Percentiles rank a stretch among this genome's conserved stretches.
phyloP scores from a whole-genome alignment of 768 basidiomycete species.

The Imleria badia region DNA sequence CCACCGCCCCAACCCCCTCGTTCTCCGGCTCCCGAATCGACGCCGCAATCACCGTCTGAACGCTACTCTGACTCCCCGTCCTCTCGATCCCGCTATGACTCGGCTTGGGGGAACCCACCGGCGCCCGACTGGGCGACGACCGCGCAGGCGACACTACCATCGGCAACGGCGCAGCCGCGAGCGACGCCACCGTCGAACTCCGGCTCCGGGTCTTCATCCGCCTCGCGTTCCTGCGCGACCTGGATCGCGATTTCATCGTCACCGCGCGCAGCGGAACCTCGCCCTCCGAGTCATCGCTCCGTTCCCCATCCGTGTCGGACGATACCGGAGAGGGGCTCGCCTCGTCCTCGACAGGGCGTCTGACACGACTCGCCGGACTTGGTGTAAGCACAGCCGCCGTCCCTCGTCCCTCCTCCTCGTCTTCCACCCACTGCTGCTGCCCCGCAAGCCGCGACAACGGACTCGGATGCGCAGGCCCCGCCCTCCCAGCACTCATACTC shows the following conservation, averaged over 20 bases:
- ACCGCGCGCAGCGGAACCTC: neutral
- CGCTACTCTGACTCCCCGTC: constrained; percentile 63
- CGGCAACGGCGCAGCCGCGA: constrained; percentile 44
- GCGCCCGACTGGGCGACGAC: constrained; percentile 11
- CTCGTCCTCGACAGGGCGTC: constrained; percentile 41
- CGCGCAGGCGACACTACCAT: constrained; percentile 14
- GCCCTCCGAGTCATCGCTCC: constrained; percentile 31
- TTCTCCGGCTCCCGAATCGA: constrained; percentile 43
- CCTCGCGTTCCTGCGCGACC: constrained; percentile 29
- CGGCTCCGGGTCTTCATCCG: constrained; percentile 47
- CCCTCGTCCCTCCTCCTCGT: constrained; percentile 36
- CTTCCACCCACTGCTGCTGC: constrained; percentile 53
- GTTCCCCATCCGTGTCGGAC: constrained; percentile 57
- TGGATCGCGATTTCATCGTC: constrained; percentile 18
- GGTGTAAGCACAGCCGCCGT: too few species aligned
- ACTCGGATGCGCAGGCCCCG: constrained; percentile 50
- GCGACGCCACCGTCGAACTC: constrained; percentile 66
- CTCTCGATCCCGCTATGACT: constrained; percentile 32
- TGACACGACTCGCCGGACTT: too few species aligned
- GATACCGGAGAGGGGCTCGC: constrained; percentile 60
- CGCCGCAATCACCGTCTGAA: constrained; percentile 66
- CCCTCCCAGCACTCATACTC: constrained; percentile 30
- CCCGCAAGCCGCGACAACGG: constrained; percentile 62
- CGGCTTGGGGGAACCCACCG: constrained; percentile 17
- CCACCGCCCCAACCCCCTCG: constrained; percentile 13